These are phyloP conservation scores for Russula virescens DNA, from an alignment of 768 basidiomycete genomes.

Conservation along the genomic window DNA sequence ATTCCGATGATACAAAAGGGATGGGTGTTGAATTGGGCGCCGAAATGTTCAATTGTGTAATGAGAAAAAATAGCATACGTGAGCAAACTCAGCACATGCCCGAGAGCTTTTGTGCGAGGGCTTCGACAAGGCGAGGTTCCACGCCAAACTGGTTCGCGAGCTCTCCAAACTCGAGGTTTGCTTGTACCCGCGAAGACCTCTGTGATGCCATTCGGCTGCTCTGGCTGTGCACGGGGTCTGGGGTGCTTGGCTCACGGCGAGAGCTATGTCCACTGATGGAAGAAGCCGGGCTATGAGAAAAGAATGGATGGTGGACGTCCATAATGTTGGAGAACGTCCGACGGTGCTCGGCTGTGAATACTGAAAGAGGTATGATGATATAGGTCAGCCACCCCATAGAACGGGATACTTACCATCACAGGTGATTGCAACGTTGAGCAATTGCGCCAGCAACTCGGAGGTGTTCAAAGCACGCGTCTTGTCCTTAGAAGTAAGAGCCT, in stretches of 20 bases:
- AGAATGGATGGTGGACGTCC: slow-evolving; percentile 16
- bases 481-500: slow-evolving; percentile 20
- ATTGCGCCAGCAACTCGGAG: slow-evolving; percentile 17
- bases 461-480: slow-evolving; percentile 12
- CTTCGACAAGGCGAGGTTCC: slow-evolving; percentile 22
- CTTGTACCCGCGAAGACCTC: slow-evolving; percentile 36
- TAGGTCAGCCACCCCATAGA: background rate
- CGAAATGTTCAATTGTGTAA: slow-evolving; percentile 10
- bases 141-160: slow-evolving; percentile 24
- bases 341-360: slow-evolving; percentile 23
- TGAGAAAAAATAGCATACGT: slow-evolving; percentile 1
- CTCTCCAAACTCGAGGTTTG: slow-evolving; percentile 17
- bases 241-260: slow-evolving; percentile 17
- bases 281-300: slow-evolving; percentile 20
- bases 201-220: slow-evolving; percentile 63
- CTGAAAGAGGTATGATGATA: background rate
- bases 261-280: slow-evolving; percentile 22
- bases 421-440: slow-evolving; percentile 16
- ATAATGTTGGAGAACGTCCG: slow-evolving; percentile 12
- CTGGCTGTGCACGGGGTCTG: slow-evolving; percentile 35
- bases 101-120: slow-evolving; percentile 23
- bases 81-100: slow-evolving; percentile 17
- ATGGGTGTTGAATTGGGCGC: background rate
- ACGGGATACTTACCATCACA: slow-evolving; percentile 15
- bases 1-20: slow-evolving; percentile 20